A percentile compares a stretch with the other conserved stretches of the same genome.
These are phyloP conservation scores for Teunomyces barrocoloradensis DNA, from an alignment of 805 yeast genomes.

Conservation along the genomic window DNA sequence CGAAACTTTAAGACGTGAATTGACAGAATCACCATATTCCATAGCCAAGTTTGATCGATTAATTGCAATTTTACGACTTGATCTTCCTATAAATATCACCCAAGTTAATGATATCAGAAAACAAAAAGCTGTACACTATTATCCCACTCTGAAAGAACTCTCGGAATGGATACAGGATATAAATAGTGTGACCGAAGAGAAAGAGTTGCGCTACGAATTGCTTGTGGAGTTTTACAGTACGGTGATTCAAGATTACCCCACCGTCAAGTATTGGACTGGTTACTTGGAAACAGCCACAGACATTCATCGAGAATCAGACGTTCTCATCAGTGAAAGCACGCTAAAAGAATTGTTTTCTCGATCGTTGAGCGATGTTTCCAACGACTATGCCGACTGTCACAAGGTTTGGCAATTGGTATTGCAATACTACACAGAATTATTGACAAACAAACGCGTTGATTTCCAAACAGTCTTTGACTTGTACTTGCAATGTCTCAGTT, in stretches of 20 bases:
- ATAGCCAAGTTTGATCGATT: neutral
- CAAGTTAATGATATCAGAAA: neutral
- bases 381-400: constrained; percentile 23
- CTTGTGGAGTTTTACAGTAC: constrained; percentile 14
- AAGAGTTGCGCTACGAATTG: constrained; percentile 1
- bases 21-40: neutral
- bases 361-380: constrained; percentile 21
- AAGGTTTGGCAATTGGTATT: constrained; percentile 20
- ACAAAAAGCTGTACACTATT: constrained; percentile 7
- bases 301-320: constrained; percentile 3
- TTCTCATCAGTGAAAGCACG: neutral
- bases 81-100: neutral
- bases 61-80: neutral
- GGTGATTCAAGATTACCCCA: constrained; percentile 19
- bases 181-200: constrained; percentile 9
- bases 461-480: constrained; percentile 18
- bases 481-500: constrained; percentile 29
- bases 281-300: constrained; percentile 13
- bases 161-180: constrained; percentile 19
- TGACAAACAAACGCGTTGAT: constrained; percentile 8
- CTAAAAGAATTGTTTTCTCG: constrained; percentile 10
- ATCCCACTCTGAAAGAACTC: constrained; percentile 10
- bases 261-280: constrained; percentile 18
- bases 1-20: neutral
- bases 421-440: neutral